Base-by-base conservation (phyloP, 225 moss, liverwort and hornwort genomes). In the Rhytidiadelphus loreus region DNA sequence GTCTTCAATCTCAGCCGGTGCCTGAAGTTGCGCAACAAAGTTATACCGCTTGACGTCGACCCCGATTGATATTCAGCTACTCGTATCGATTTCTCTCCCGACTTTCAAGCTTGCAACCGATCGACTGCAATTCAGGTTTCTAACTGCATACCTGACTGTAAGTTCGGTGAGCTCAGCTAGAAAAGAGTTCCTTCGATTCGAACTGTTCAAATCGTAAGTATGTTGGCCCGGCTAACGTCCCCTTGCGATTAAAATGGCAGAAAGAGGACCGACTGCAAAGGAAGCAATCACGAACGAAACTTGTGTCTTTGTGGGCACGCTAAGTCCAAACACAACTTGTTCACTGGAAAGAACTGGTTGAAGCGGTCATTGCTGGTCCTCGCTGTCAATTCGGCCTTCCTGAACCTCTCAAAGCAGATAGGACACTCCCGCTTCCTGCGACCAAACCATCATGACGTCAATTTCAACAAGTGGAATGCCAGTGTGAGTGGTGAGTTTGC, bases 351-450 rank as follows among this genome's bases (percentile, higher is more conserved):
- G 55, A 88, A 90, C 83, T 94, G 87, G 59, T 82, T 86, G 80
- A 94, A 94, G 48, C 80, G 84, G 52, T 43, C 82, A 29, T 58
- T 55, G 23, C 43, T 35, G 48, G 61, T 58, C 72, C 71, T 89
- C 85, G 59, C 12, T 50, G 83, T 28, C n/a, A 84, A 13, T 8
- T 91, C 87, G 12, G 58, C 48, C 80, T 91, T 94, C 64, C 92
- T 83, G 72, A 94, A 88, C 65, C 76, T 52, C 87, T 92, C 91
- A 57, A 89, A 92, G 87, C 94, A 94, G 56, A 94, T 91, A 64
- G 94, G 94, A 81, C 94, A 94, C 84, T 92, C 92, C 50, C 91
- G 89, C 89, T 94, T 94, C 90, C 94, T 94, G 92, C 89, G 20
- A 77, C 48, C 85, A 88, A 87, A 78, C 73, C 86, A 82, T 37